A percentile compares a stretch with the other conserved stretches of the same genome.
phyloP scores from a whole-genome alignment of 2,329 filamentous ascomycete genomes.

The Peltaster fructicola region DNA sequence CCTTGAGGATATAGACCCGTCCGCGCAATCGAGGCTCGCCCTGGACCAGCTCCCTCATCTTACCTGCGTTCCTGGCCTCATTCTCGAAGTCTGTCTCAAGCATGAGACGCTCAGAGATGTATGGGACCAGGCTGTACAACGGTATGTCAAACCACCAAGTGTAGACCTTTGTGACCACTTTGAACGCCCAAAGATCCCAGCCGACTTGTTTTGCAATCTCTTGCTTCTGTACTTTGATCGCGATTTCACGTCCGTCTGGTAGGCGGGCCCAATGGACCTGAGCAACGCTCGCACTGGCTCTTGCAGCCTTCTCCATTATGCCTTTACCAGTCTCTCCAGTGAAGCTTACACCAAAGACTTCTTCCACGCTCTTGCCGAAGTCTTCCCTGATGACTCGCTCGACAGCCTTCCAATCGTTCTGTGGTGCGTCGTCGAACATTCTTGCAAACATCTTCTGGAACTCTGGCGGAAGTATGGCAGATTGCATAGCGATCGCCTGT shows the following conservation, averaged over 20 bases:
- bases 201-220: constrained; percentile 82
- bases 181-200: constrained; percentile 94
- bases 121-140: constrained; percentile 76
- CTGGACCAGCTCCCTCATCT: constrained; percentile 62
- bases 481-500: constrained; percentile 97
- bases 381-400: constrained; percentile 74
- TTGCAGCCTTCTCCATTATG: constrained; percentile 52
- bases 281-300: constrained; percentile 77
- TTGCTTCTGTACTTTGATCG: constrained; percentile 89
- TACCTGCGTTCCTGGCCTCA: constrained; percentile 73
- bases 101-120: constrained; percentile 78
- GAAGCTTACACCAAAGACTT: constrained; percentile 85
- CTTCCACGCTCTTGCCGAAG: constrained; percentile 67
- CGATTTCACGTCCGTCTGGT: constrained; percentile 74
- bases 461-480: constrained; percentile 76
- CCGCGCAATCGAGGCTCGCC: constrained; percentile 58
- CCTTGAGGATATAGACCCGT: constrained; percentile 72
- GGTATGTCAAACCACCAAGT: constrained; percentile 85
- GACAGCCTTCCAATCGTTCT: constrained; percentile 74
- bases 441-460: constrained; percentile 90
- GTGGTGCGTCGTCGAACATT: constrained; percentile 96
- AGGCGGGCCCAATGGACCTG: constrained; percentile 92
- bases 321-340: constrained; percentile 32
- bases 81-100: constrained; percentile 90
- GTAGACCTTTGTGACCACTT: constrained; percentile 69